phyloP scores from a whole-genome alignment of 768 basidiomycete genomes.

The Nidula microcarpa region DNA sequence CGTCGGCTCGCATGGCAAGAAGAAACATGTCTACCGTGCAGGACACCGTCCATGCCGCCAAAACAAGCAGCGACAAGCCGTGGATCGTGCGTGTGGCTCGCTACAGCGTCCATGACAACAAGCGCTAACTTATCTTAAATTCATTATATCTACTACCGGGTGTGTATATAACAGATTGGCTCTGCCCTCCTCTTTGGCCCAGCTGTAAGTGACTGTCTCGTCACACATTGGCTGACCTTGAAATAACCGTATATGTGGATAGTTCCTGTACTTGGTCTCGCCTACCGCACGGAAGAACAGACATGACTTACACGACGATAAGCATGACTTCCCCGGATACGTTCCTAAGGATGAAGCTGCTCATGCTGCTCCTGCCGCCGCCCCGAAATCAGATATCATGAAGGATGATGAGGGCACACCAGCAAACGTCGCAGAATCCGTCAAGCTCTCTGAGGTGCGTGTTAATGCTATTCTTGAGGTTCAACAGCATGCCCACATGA shows the following conservation, averaged over 20 bases:
- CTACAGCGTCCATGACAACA: constrained; percentile 6
- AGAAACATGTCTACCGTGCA: constrained; percentile 32
- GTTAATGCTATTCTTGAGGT: not conserved
- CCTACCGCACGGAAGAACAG: constrained; percentile 33
- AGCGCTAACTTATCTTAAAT: not conserved
- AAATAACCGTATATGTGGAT: not conserved
- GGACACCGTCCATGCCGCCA: constrained; percentile 29
- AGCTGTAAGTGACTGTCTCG: constrained; percentile 23
- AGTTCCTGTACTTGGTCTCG: constrained; percentile 40
- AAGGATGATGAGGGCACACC: constrained; percentile 37
- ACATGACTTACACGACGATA: constrained; percentile 28
- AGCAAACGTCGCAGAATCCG: constrained; percentile 29
- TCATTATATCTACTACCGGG: not conserved
- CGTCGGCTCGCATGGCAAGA: constrained; percentile 20
- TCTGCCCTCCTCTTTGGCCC: constrained; percentile 37
- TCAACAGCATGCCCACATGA: not conserved
- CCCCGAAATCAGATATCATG: constrained; percentile 20
- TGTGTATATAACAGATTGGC: constrained; percentile 24
- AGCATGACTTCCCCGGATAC: constrained; percentile 25
- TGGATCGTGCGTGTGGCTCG: constrained; percentile 35
- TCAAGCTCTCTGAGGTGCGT: constrained; percentile 27
- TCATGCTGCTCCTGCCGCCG: constrained; percentile 5
- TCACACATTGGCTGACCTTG: too few species aligned
- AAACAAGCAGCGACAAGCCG: constrained; percentile 31
- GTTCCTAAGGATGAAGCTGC: constrained; percentile 14